Evolutionary conservation across 768 basidiomycete genomes (phyloP).

Genomic region (Leucogyrophana mollusca): DNA sequence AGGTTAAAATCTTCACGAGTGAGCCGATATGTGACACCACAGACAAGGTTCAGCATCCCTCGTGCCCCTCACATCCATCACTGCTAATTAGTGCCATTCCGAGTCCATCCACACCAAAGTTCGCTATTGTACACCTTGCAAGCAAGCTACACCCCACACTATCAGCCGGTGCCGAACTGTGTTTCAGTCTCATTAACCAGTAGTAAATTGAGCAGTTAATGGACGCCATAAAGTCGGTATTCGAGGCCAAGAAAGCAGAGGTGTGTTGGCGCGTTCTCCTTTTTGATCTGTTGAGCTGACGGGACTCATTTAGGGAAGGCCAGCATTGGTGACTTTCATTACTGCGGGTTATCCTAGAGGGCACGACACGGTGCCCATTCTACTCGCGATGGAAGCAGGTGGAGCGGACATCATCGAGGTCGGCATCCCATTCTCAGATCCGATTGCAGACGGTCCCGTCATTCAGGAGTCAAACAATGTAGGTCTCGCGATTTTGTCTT

Average conservation of each 20-base stretch:
- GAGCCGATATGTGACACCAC: too few species aligned
- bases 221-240: conserved; percentile 12
- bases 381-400: conserved; percentile 91
- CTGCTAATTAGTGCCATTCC: too few species aligned
- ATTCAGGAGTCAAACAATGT: conserved; percentile 94
- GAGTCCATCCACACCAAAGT: too few species aligned
- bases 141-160: too few species aligned
- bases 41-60: too few species aligned
- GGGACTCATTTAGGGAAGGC: conserved; percentile 27
- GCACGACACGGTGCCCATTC: conserved; percentile 79
- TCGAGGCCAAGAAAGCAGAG: conserved; percentile 12
- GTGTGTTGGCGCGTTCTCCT: conserved; percentile 1
- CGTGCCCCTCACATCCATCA: too few species aligned
- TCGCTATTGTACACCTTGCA: too few species aligned
- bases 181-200: too few species aligned
- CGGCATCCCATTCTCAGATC: conserved; percentile 82
- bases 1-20: too few species aligned
- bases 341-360: conserved; percentile 89
- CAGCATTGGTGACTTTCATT: conserved; percentile 82
- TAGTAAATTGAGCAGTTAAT: too few species aligned
- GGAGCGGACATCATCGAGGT: conserved; percentile 95
- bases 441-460: conserved; percentile 14
- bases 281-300: background rate
- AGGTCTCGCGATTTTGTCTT: background rate
- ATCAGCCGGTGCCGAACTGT: too few species aligned